phyloP scores from a whole-genome alignment of 192 early-diverging fungal species.

The Backusella circina region DNA sequence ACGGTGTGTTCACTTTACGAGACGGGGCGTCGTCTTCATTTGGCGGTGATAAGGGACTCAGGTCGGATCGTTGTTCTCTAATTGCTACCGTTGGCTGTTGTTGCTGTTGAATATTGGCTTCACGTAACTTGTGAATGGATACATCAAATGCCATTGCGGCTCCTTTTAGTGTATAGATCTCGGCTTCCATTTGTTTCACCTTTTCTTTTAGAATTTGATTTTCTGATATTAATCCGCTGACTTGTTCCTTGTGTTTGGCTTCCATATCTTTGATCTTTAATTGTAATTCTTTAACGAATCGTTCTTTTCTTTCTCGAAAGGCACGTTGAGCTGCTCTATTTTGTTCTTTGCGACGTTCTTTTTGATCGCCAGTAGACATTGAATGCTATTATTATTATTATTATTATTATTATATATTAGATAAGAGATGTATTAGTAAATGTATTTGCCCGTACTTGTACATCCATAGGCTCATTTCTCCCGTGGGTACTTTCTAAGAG shows the following conservation, averaged over 20 bases:
- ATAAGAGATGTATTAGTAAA: background rate
- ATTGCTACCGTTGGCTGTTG: background rate
- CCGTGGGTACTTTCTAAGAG: background rate
- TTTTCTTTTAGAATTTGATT: constrained; percentile 45
- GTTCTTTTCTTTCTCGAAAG: constrained; percentile 85
- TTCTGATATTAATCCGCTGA: constrained; percentile 33
- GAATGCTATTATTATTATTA: background rate
- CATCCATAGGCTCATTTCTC: background rate
- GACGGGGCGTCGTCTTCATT: background rate
- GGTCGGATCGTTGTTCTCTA: background rate
- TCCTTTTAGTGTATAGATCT: constrained; percentile 53
- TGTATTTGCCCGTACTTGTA: background rate
- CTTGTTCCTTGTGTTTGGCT: constrained; percentile 36
- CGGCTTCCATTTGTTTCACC: constrained; percentile 47
- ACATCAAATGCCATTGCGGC: constrained; percentile 50
- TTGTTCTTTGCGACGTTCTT: constrained; percentile 33
- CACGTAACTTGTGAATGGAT: constrained; percentile 37
- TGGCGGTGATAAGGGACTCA: background rate
- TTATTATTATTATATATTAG: background rate
- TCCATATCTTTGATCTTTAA: constrained; percentile 67
- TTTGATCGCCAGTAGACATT: background rate
- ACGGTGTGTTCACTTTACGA: background rate
- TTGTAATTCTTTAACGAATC: constrained; percentile 79
- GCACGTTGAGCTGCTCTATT: constrained; percentile 48
- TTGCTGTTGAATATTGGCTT: constrained; percentile 1